Percentiles rank a stretch among this genome's conserved stretches.
These are phyloP conservation scores for Pseudogymnoascus sp. DNA, from an alignment of 2,329 filamentous ascomycete genomes.

Conservation along the genomic window DNA sequence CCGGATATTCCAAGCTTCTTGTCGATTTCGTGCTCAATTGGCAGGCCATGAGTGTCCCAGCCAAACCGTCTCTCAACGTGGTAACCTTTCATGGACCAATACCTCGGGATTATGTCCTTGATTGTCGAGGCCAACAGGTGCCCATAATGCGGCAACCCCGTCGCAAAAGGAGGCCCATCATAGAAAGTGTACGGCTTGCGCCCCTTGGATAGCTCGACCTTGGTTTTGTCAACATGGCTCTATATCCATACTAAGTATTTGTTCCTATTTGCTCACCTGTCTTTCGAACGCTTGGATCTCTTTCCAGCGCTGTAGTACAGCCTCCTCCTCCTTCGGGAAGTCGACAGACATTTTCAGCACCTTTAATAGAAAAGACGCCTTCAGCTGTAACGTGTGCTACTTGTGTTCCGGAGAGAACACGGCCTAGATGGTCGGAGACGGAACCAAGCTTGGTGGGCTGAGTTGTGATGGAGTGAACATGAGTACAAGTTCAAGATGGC, in stretches of 20 bases:
- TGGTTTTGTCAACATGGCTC: slow-evolving; percentile 1
- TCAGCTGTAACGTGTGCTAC: neutral
- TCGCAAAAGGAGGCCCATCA: slow-evolving; percentile 75
- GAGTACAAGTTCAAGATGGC: neutral
- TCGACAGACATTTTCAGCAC: slow-evolving; percentile 64
- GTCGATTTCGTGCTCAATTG: slow-evolving; percentile 95
- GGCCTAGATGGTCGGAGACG: neutral
- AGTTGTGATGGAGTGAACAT: neutral
- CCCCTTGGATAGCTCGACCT: slow-evolving; percentile 72
- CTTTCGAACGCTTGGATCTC: slow-evolving; percentile 86
- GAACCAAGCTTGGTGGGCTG: neutral
- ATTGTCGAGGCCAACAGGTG: slow-evolving; percentile 81
- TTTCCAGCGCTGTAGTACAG: slow-evolving; percentile 75
- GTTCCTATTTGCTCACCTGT: slow-evolving; percentile 44
- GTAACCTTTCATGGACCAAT: slow-evolving; percentile 95
- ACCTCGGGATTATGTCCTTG: slow-evolving; percentile 92
- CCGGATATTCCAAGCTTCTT: slow-evolving; percentile 88
- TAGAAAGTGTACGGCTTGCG: slow-evolving; percentile 89
- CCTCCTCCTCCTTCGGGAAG: slow-evolving; percentile 87
- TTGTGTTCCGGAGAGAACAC: neutral
- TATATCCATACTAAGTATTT: neutral
- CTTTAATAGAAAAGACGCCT: neutral
- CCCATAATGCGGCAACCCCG: slow-evolving; percentile 56
- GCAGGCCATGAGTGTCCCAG: slow-evolving; percentile 87
- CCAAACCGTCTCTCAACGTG: slow-evolving; percentile 89